Conservation (phyloP, 1,284 basidiomycete species). For the Albatrellus sp. region DNA sequence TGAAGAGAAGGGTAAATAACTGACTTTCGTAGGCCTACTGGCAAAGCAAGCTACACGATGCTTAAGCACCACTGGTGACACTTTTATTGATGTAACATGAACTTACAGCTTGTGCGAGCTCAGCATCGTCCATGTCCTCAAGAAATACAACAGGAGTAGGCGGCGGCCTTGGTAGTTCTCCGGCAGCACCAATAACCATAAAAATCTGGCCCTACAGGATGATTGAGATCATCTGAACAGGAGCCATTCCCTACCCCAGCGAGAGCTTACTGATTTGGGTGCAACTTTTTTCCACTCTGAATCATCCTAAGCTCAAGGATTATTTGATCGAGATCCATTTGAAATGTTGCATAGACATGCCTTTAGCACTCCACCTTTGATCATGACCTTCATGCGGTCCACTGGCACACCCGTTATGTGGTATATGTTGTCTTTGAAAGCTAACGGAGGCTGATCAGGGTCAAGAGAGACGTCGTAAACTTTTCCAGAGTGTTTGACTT, state of each 20-base stretch:
- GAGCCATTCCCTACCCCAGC: background rate
- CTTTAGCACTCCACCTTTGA: conserved; percentile 90
- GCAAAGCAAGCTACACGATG: conserved; percentile 37
- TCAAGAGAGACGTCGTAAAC: conserved; percentile 55
- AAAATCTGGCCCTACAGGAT: conserved; percentile 55
- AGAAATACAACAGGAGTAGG: conserved; percentile 70
- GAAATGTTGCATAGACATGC: conserved; percentile 21
- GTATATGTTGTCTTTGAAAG: conserved; percentile 79
- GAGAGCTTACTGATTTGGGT: conserved; percentile 55
- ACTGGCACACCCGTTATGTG: conserved; percentile 76
- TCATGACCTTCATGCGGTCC: conserved; percentile 95
- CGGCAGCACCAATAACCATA: conserved; percentile 87
- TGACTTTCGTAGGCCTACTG: conserved; percentile 54
- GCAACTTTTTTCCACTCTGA: conserved; percentile 74
- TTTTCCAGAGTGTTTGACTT: conserved; percentile 89
- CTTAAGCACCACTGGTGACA: background rate
- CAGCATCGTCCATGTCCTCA: conserved; percentile 81
- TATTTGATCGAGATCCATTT: background rate
- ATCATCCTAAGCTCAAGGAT: conserved; percentile 50
- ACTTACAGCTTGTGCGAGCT: conserved; percentile 69
- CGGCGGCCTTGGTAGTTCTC: conserved; percentile 83
- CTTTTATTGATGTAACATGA: background rate
- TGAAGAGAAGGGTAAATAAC: conserved; percentile 20
- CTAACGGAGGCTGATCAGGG: conserved; percentile 50
- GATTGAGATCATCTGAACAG: background rate